Percentiles rank a stretch among this genome's conserved stretches.
These are phyloP conservation scores for Aphanomyces invadans DNA, from an alignment of 352 stramenopile species.

Conservation along the genomic window DNA sequence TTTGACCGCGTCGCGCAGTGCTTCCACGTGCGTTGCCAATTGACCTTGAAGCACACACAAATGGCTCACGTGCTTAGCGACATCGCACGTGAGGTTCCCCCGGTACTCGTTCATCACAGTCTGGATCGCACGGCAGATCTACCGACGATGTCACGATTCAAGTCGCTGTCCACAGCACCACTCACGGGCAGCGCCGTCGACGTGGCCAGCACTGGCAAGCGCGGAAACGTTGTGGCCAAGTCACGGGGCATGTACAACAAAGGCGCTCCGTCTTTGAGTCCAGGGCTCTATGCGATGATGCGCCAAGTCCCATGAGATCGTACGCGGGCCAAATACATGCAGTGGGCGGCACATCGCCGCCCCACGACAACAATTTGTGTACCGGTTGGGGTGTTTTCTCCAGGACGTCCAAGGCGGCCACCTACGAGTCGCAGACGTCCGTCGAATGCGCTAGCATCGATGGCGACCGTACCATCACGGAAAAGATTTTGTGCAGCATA, in stretches of 20 bases:
- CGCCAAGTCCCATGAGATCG: too few relatives aligned
- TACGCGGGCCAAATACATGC: too few relatives aligned
- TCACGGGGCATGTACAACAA: neutral
- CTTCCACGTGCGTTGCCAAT: conserved; percentile 14
- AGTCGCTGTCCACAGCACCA: neutral
- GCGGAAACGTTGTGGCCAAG: neutral
- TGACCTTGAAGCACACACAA: conserved; percentile 23
- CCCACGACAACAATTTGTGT: too few relatives aligned
- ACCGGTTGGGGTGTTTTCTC: too few relatives aligned
- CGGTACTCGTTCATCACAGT: conserved; percentile 6
- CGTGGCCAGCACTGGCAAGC: neutral
- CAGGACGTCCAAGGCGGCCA: too few relatives aligned
- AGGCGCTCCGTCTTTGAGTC: too few relatives aligned
- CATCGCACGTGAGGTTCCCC: conserved; percentile 1
- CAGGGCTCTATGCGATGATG: too few relatives aligned
- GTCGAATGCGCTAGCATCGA: too few relatives aligned
- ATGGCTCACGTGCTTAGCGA: conserved; percentile 11
- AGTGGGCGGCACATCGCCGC: too few relatives aligned
- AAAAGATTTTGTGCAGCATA: neutral
- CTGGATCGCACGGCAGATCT: conserved; percentile 5
- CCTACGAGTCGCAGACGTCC: too few relatives aligned
- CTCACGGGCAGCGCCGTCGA: neutral
- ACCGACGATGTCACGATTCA: neutral
- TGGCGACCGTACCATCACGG: neutral
- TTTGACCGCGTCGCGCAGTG: conserved; percentile 4